phyloP scores from a whole-genome alignment of 2,329 filamentous ascomycete genomes.

The Colletotrichum euphorbiae region DNA sequence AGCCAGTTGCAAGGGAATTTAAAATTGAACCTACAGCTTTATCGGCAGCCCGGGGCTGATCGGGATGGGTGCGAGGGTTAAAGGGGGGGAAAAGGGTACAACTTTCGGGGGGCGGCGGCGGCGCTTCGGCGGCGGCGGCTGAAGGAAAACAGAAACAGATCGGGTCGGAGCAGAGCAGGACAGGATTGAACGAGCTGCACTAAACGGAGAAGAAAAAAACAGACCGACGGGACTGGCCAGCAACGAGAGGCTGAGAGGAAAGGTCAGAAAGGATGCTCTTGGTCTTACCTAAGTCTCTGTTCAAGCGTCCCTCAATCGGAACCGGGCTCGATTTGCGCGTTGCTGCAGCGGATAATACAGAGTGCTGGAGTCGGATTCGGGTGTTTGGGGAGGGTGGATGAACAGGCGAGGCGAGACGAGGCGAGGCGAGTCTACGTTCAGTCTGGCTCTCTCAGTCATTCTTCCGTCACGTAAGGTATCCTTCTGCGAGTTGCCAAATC shows the following conservation, averaged over 20 bases:
- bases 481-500: conserved; percentile 2
- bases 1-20: conserved; percentile 46
- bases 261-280: too few species aligned
- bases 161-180: conserved; percentile 43
- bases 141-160: conserved; percentile 47
- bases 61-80: conserved; percentile 43
- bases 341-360: conserved; percentile 24
- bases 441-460: not conserved
- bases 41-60: conserved; percentile 47
- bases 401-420: conserved; percentile 14
- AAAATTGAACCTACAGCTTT: conserved; percentile 42
- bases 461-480: not conserved
- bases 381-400: conserved; percentile 8
- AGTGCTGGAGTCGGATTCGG: conserved; percentile 10
- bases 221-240: conserved; percentile 11
- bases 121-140: conserved; percentile 17
- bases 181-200: conserved; percentile 5
- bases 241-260: conserved; percentile 16
- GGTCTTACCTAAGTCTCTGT: conserved; percentile 34
- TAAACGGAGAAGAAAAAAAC: not conserved
- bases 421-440: not conserved
- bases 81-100: conserved; percentile 39
- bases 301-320: conserved; percentile 3
- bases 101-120: conserved; percentile 24
- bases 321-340: conserved; percentile 16